Evolutionary conservation across 805 yeast genomes (phyloP), one percentile per base, ranked within the genome.

Genomic region (Peterozyma toletana): DNA sequence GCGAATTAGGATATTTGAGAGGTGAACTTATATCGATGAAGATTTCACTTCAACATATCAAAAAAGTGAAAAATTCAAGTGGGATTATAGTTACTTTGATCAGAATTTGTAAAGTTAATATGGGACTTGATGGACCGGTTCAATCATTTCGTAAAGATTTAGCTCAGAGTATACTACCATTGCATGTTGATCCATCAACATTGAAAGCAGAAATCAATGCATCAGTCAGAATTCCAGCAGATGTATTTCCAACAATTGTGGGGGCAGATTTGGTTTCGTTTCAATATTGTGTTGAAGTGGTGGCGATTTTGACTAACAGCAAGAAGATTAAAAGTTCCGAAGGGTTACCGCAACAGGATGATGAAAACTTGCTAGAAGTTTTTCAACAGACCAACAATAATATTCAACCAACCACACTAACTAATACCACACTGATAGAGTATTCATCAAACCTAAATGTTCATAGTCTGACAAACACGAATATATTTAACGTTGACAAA

Each of bases 121-220:
- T 71, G 49, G 80, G 80, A 0, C 70, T 72, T n/a, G 78, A 77
- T 53, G 72, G 79, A 42, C 72, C 82, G 43, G 70, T 75, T 44
- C 82, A 83, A 58, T 75, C 91, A 1, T 89, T 83, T 59, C 67
- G 97, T 45, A 89, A 89, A 58, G 97, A 89, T 57, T 65, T 89
- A 6, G 76, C 82, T 33, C 97, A 89, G 61, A 73, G 77, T 33
- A 75, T 87, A 1, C 71, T 83, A 1, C 96, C 96, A 1, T 63
- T 89, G 11, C 83, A 78, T 50, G 77, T 87, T n/a, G 90, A 87
- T 56, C 87, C 90, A 1, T 65, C 56, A 11, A 72, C 83, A 1
- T 65, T 78, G 35, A 62, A 70, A 14, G 71, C 80, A 35, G 80
- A 76, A 31, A 68, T 83, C 9, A 76, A 75, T 30, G 77, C 90